Conservation (phyloP, 2,329 filamentous ascomycete genomes). For the Penicillium glabrum region DNA sequence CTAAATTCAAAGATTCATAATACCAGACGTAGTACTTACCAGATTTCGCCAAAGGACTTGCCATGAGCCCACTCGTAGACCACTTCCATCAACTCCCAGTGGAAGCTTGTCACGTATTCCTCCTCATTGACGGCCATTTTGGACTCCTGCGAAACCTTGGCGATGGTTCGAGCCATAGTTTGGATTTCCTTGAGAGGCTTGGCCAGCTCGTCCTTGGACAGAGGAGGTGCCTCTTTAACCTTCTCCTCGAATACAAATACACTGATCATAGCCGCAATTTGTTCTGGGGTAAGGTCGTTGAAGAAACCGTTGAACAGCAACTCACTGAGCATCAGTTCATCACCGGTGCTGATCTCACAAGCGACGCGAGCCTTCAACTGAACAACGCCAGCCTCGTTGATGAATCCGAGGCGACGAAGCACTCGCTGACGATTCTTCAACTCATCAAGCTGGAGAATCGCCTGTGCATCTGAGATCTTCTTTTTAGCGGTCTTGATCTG, state of each 20-base stretch:
- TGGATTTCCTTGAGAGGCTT: conserved; percentile 87
- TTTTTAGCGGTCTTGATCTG: conserved; percentile 89
- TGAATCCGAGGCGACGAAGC: conserved; percentile 88
- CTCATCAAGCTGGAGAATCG: conserved; percentile 90
- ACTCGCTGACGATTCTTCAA: conserved; percentile 95
- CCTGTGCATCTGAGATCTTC: conserved; percentile 78
- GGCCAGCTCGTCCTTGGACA: conserved; percentile 75
- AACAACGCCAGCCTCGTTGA: conserved; percentile 92
- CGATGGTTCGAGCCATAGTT: conserved; percentile 80
- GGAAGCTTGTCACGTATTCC: conserved; percentile 85
- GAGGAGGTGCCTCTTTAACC: conserved; percentile 67
- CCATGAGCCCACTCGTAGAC: conserved; percentile 90
- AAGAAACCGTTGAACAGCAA: conserved; percentile 97
- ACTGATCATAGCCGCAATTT: conserved; percentile 81
- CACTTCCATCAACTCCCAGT: conserved; percentile 96
- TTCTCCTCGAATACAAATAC: conserved; percentile 99
- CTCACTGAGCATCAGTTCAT: conserved; percentile 90
- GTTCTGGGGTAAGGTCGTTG: conserved; percentile 87
- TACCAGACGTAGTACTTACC: conserved; percentile 58
- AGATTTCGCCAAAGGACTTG: conserved; percentile 87
- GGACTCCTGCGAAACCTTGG: conserved; percentile 91
- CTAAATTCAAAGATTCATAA: conserved; percentile 3
- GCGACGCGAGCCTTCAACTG: conserved; percentile 96
- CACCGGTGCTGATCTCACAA: conserved; percentile 95
- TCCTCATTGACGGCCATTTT: conserved; percentile 94